Conservation (phyloP, 495 filamentous ascomycete genomes). For the Gamarada debralockiae region DNA sequence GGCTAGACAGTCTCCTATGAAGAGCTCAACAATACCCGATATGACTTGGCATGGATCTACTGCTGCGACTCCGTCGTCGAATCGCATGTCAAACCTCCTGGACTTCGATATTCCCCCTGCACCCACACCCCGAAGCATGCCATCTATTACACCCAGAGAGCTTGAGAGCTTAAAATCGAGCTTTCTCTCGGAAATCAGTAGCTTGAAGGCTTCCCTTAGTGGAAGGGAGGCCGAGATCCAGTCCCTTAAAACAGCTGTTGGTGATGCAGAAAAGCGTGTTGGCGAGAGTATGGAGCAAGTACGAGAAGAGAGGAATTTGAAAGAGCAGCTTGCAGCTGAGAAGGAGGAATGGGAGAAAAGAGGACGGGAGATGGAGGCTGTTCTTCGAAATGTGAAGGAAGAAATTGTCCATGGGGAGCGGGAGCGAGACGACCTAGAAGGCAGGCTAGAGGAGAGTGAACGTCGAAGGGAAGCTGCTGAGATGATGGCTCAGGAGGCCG, state of each 20-base stretch:
- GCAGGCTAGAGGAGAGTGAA: conserved; percentile 70
- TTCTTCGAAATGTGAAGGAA: conserved; percentile 72
- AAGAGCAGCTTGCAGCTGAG: conserved; percentile 70
- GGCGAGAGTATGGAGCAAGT: conserved; percentile 78
- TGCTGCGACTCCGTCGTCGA: conserved; percentile 16
- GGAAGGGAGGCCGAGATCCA: conserved; percentile 88
- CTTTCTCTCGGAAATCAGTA: conserved; percentile 86
- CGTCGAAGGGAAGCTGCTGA: conserved; percentile 60
- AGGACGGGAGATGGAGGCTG: conserved; percentile 77
- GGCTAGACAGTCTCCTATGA: conserved; percentile 36
- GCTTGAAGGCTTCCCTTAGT: conserved; percentile 79
- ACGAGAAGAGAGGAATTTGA: conserved; percentile 64
- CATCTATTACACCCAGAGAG: conserved; percentile 86
- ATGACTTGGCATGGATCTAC: conserved; percentile 4
- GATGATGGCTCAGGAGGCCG: conserved; percentile 64
- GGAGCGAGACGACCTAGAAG: conserved; percentile 69
- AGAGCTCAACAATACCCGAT: conserved; percentile 22
- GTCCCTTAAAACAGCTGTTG: conserved; percentile 78
- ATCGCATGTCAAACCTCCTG: conserved; percentile 57
- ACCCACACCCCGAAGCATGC: conserved; percentile 87
- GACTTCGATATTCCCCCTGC: conserved; percentile 91
- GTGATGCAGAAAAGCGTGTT: conserved; percentile 86
- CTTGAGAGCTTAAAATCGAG: conserved; percentile 85
- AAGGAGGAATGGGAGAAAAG: conserved; percentile 79
- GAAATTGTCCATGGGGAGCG: conserved; percentile 73